A percentile compares a stretch with the other conserved stretches of the same genome.
These are phyloP conservation scores for Postia placenta DNA, from an alignment of 768 basidiomycete species.

Conservation along the genomic window DNA sequence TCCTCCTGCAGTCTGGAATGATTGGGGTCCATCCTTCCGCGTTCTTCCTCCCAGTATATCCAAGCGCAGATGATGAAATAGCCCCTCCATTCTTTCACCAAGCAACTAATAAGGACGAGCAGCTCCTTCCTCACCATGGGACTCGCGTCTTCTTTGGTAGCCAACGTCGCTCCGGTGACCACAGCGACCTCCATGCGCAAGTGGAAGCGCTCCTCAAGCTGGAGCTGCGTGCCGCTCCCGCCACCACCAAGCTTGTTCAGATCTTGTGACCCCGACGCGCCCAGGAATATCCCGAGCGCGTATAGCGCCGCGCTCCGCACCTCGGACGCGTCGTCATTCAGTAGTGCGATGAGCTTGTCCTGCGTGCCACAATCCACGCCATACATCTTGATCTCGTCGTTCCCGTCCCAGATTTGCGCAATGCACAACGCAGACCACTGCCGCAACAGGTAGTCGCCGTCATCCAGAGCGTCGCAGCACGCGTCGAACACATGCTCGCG, in stretches of 20 bases:
- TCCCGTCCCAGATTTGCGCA: constrained; percentile 89
- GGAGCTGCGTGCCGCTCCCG: constrained; percentile 75
- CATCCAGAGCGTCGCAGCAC: constrained; percentile 79
- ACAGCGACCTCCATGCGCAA: constrained; percentile 90
- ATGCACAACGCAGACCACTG: constrained; percentile 96
- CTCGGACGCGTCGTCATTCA: constrained; percentile 87
- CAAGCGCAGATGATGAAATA: constrained; percentile 96
- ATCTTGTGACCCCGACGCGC: constrained; percentile 77
- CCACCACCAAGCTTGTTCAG: constrained; percentile 67
- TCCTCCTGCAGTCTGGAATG: constrained; percentile 43
- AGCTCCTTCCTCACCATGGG: constrained; percentile 97
- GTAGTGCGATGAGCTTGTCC: constrained; percentile 70
- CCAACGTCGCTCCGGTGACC: constrained; percentile 81
- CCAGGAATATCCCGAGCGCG: constrained; percentile 90
- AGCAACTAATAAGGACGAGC: constrained; percentile 81
- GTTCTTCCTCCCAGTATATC: constrained; percentile 92
- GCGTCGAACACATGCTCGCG: constrained; percentile 78
- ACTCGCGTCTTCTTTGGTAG: constrained; percentile 89
- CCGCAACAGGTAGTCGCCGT: constrained; percentile 86
- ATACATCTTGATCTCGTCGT: constrained; percentile 84
- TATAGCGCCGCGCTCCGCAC: constrained; percentile 89
- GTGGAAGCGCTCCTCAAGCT: constrained; percentile 72
- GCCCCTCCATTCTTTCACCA: constrained; percentile 95
- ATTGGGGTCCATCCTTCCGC: constrained; percentile 45
- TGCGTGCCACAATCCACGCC: constrained; percentile 77